These are phyloP conservation scores for Lentinula detonsa DNA, from an alignment of 768 basidiomycete genomes.

Conservation along the genomic window DNA sequence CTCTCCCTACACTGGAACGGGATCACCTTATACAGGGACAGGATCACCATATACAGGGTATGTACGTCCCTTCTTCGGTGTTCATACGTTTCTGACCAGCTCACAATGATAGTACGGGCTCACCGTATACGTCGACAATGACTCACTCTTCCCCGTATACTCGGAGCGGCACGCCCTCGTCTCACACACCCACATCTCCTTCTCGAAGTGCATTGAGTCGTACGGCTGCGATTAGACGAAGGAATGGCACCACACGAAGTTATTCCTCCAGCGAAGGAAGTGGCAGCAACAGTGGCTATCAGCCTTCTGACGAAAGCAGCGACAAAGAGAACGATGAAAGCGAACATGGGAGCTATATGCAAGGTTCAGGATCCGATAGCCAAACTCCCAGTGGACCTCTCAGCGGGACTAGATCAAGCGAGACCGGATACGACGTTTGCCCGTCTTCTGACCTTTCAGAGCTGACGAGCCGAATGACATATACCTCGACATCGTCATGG, in stretches of 20 bases:
- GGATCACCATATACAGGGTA: not conserved
- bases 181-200: constrained; percentile 39
- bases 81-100: not conserved
- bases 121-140: constrained; percentile 5
- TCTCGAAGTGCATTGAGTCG: constrained; percentile 48
- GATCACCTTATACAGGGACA: too few species aligned
- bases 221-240: constrained; percentile 50
- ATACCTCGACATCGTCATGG: constrained; percentile 19
- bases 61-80: not conserved
- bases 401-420: constrained; percentile 28
- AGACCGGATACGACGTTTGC: constrained; percentile 51
- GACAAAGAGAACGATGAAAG: constrained; percentile 17
- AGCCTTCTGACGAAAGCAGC: constrained; percentile 13
- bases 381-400: constrained; percentile 1
- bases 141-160: constrained; percentile 11
- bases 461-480: constrained; percentile 22
- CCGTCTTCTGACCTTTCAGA: constrained; percentile 44
- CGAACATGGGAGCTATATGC: constrained; percentile 7
- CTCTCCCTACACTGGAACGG: constrained; percentile 16
- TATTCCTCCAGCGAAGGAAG: constrained; percentile 24
- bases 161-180: constrained; percentile 9
- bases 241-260: constrained; percentile 27
- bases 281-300: constrained; percentile 14
- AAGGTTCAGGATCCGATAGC: not conserved
- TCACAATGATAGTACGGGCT: not conserved